phyloP scores from a whole-genome alignment of 208 protist genomes.

The Crithidia sp. region DNA sequence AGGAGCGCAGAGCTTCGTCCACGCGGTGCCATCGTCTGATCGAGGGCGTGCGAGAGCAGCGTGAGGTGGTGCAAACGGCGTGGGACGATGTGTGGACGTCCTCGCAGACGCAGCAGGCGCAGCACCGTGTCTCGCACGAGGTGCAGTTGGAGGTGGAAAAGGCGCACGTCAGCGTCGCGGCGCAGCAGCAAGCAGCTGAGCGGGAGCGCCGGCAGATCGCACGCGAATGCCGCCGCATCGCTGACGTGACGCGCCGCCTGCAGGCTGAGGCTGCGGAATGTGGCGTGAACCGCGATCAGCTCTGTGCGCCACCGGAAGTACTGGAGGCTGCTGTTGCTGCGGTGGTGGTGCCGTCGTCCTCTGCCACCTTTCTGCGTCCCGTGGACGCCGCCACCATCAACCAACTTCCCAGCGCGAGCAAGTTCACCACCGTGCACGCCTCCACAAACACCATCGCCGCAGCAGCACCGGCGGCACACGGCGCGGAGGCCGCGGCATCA shows the following conservation, averaged over 20 bases:
- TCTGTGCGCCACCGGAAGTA: conserved; percentile 11
- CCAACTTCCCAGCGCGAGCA: conserved; percentile 2
- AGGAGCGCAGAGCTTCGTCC: conserved; percentile 31
- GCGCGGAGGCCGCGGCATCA: neutral
- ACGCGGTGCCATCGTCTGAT: conserved; percentile 36
- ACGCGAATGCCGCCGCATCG: conserved; percentile 22
- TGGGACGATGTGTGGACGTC: conserved; percentile 23
- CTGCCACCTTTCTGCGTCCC: neutral
- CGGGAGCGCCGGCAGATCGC: conserved; percentile 19
- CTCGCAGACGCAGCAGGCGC: conserved; percentile 14
- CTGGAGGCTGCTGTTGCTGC: neutral
- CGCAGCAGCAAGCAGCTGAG: conserved; percentile 17
- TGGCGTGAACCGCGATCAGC: conserved; percentile 2
- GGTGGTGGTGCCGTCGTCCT: neutral
- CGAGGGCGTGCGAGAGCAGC: conserved; percentile 18
- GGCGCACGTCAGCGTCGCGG: conserved; percentile 5
- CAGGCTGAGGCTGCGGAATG: conserved; percentile 14
- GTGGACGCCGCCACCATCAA: conserved; percentile 12
- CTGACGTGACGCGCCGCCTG: conserved; percentile 5
- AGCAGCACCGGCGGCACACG: neutral
- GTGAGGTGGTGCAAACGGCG: conserved; percentile 13
- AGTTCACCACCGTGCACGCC: conserved; percentile 20
- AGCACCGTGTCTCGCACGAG: conserved; percentile 20
- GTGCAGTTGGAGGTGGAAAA: conserved; percentile 19
- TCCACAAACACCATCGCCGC: conserved; percentile 13